Percentiles rank a stretch among this genome's conserved stretches.
Conservation (phyloP, 108 stramenopile species). For the Discostella pseudostelligera region DNA sequence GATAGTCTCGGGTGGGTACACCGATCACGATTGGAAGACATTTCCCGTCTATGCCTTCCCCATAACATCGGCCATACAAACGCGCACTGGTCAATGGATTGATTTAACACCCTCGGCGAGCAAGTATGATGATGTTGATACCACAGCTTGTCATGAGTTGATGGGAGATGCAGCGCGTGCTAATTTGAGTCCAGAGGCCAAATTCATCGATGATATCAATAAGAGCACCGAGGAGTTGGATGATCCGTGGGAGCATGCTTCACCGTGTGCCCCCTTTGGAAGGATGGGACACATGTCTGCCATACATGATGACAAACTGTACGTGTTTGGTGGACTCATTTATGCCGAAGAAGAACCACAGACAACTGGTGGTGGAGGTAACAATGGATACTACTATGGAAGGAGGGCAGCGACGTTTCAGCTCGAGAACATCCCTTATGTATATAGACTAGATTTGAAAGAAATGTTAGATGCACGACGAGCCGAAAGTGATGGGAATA, state of each 20-base stretch:
- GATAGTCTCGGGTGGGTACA: slow-evolving; percentile 54
- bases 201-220: slow-evolving; percentile 17
- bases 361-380: neutral
- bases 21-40: slow-evolving; percentile 49
- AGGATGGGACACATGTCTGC: slow-evolving; percentile 50
- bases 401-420: slow-evolving; percentile 38
- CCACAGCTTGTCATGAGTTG: slow-evolving; percentile 17
- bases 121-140: neutral
- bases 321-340: slow-evolving; percentile 55
- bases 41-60: slow-evolving; percentile 60
- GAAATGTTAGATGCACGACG: slow-evolving; percentile 34
- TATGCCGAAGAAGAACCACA: slow-evolving; percentile 36
- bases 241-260: slow-evolving; percentile 35
- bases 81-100: slow-evolving; percentile 32
- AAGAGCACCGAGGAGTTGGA: neutral
- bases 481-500: neutral
- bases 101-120: slow-evolving; percentile 27
- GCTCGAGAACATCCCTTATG: slow-evolving; percentile 43
- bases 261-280: slow-evolving; percentile 33
- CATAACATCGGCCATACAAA: slow-evolving; percentile 31
- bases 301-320: slow-evolving; percentile 34
- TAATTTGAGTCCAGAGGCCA: slow-evolving; percentile 26
- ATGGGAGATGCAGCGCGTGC: slow-evolving; percentile 22
- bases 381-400: neutral
- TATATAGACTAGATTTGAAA: slow-evolving; percentile 36